Conservation (phyloP, 129 eudicot species). For the Scalesia atractyloides region DNA sequence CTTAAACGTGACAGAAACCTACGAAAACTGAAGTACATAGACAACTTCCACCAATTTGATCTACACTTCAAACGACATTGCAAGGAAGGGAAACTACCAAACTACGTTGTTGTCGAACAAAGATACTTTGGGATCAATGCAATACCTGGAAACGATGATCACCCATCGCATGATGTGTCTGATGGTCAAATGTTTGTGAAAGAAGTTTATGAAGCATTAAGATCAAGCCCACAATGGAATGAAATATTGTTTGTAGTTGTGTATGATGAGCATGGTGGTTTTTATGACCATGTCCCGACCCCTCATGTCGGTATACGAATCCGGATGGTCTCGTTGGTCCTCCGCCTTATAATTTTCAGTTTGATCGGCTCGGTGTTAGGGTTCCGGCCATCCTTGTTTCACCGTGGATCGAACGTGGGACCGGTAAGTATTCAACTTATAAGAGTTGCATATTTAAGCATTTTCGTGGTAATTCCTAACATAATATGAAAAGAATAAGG, state of each 20-base stretch:
- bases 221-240: conserved; percentile 97
- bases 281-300: conserved; percentile 92
- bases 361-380: conserved; percentile 88
- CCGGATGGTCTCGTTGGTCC: conserved; percentile 81
- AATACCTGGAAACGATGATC: conserved; percentile 87
- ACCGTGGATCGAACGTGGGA: conserved; percentile 93
- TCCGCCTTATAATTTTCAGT: conserved; percentile 65
- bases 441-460: not conserved
- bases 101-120: conserved; percentile 79
- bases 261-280: conserved; percentile 97
- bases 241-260: conserved; percentile 65
- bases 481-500: not conserved
- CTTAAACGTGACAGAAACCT: conserved; percentile 56
- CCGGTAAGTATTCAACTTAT: conserved; percentile 52
- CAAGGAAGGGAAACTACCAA: conserved; percentile 79
- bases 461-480: not conserved
- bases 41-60: conserved; percentile 79
- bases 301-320: conserved; percentile 68
- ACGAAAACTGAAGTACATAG: conserved; percentile 67
- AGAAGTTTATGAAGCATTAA: conserved; percentile 75
- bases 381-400: conserved; percentile 83
- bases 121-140: conserved; percentile 56
- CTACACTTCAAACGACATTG: conserved; percentile 74
- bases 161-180: conserved; percentile 84
- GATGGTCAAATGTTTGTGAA: conserved; percentile 85